phyloP scores from a whole-genome alignment of 345 rosid species.

The Murraya koenigii region DNA sequence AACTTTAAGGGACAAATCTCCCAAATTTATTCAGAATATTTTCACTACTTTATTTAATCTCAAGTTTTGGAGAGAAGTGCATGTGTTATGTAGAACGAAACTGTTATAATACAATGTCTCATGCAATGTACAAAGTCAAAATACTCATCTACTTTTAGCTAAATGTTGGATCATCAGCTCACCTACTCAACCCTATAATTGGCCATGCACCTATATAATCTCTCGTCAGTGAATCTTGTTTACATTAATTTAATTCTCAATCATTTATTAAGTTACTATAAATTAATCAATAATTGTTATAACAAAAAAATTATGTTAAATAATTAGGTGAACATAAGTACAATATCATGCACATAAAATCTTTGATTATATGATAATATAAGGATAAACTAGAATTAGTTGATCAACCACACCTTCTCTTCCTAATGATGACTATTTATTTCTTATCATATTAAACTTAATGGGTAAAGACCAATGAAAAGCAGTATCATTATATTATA shows the following conservation, averaged over 20 bases:
- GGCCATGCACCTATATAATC: not conserved
- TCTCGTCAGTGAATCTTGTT: not conserved
- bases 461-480: not conserved
- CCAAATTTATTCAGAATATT: no score
- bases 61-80: no score
- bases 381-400: not conserved
- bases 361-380: not conserved
- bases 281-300: not conserved
- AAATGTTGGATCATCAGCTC: not conserved
- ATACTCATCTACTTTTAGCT: not conserved
- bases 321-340: not conserved
- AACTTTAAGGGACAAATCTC: no score
- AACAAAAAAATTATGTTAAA: not conserved
- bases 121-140: no score
- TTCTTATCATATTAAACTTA: not conserved
- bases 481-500: not conserved
- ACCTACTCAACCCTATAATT: slow-evolving; percentile 16
- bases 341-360: not conserved
- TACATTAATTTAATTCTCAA: not conserved
- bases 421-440: not conserved
- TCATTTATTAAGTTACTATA: not conserved
- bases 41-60: no score
- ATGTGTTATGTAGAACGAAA: no score
- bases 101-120: no score
- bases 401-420: slow-evolving; percentile 6